These are phyloP conservation scores for Rosa lucieae DNA, from an alignment of 306 rosid genomes.

Conservation along the genomic window DNA sequence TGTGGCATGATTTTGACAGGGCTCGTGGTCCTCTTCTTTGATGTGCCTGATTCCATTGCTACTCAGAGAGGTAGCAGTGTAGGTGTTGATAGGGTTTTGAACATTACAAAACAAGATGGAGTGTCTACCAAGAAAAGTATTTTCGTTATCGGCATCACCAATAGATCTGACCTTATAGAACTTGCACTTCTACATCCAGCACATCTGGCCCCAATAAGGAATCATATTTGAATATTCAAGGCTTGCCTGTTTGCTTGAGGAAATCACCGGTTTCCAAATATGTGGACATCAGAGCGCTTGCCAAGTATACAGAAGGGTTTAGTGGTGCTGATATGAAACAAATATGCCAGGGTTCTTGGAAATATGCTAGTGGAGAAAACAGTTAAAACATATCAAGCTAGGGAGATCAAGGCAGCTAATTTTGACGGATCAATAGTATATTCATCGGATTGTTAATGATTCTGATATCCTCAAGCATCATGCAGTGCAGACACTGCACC, in stretches of 20 bases:
- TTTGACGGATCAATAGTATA: no score
- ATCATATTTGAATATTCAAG: slow-evolving; percentile 28
- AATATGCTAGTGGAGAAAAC: no score
- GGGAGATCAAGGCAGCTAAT: no score
- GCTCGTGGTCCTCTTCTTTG: slow-evolving; percentile 32
- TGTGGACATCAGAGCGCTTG: slow-evolving; percentile 28
- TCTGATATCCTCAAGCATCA: no score
- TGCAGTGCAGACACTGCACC: no score
- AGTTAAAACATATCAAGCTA: no score
- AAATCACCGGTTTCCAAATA: slow-evolving; percentile 30
- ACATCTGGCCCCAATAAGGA: slow-evolving; percentile 34
- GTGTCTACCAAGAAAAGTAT: no score
- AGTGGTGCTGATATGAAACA: slow-evolving; percentile 33
- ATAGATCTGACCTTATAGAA: slow-evolving; percentile 45
- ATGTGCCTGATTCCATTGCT: slow-evolving; percentile 36
- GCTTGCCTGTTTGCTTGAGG: slow-evolving; percentile 23
- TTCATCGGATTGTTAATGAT: no score
- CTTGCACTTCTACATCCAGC: slow-evolving; percentile 48
- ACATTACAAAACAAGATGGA: slow-evolving; percentile 25
- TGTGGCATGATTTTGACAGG: slow-evolving; percentile 30
- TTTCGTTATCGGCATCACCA: slow-evolving; percentile 27
- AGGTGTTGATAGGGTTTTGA: slow-evolving; percentile 37
- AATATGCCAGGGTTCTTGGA: slow-evolving; percentile 36
- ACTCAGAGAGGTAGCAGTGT: slow-evolving; percentile 34
- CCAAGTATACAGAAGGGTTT: slow-evolving; percentile 23